Evolutionary conservation across 345 rosid genomes (phyloP), one percentile per base, ranked within the genome.

Genomic region (Citrus inodora): DNA sequence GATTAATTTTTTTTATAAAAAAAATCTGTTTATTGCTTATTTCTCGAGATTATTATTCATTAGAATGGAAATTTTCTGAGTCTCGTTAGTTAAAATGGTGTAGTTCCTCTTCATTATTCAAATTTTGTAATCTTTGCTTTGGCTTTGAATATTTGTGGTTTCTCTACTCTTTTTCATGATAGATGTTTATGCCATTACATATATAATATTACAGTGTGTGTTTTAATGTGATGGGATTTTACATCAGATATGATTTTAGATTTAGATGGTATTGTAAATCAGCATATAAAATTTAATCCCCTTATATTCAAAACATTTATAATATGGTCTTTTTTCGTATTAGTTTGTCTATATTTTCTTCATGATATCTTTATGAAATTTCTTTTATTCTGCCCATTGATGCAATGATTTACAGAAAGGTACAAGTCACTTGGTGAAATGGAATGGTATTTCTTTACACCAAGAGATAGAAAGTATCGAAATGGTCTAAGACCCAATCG

Each of bases 381-480:
- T 27, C 33, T 33, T 53, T n/a, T 17, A 53, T 53, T 53, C 28
- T 8, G 24, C 10, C 37, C 1, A 32, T 2, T 56, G 53, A n/a
- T 67, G 46, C 3, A 38, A 22, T 67, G 2, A 24, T 24, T 19
- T 4, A 10, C 78, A 80, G 78, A 24, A 16, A 27, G 4, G 1
- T 71, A 35, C 35, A 53, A 22, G n/a, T 27, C 48, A 6, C 37
- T 28, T 38, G 80, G 71, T 5, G 85, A 80, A 38, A 74, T 72
- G 3, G 78, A 67, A 55, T 77, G 80, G 81, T 83, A 76, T 63
- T 78, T 80, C 63, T 80, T 80, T 22, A 80, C 83, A 0, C 83
- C 81, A 22, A 78, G 80, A 14, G 46, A 78, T 24, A 6, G 80
- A 1, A 83, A 80, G 74, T 83, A 83, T 38, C 42, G 27, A 46